Evolutionary conservation across 257 asterid species (phyloP).

Genomic region (Primulina eburnea): DNA sequence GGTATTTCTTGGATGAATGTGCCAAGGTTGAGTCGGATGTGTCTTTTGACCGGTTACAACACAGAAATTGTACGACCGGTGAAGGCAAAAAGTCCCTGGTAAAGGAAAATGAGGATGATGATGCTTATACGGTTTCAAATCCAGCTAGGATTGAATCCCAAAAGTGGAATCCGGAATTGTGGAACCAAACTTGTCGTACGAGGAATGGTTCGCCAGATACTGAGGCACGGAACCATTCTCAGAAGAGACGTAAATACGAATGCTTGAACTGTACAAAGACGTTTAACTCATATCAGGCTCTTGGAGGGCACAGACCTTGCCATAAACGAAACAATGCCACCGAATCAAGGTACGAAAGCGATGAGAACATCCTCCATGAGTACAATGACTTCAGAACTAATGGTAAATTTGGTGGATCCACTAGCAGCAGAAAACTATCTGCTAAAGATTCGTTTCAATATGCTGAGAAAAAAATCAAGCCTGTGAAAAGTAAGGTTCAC

Average conservation of each 20-base stretch:
- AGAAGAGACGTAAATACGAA: conserved; percentile 66
- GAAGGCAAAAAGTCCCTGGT: neutral
- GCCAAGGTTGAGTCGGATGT: conserved; percentile 66
- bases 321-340: conserved; percentile 48
- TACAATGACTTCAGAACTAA: conserved; percentile 30
- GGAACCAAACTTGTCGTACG: conserved; percentile 32
- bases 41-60: conserved; percentile 27
- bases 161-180: conserved; percentile 36
- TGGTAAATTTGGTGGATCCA: conserved; percentile 18
- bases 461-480: conserved; percentile 36
- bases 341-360: conserved; percentile 53
- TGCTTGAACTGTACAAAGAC: conserved; percentile 82
- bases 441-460: conserved; percentile 34
- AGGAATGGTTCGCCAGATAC: conserved; percentile 31
- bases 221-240: conserved; percentile 29
- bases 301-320: conserved; percentile 96
- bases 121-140: conserved; percentile 22
- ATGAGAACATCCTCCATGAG: conserved; percentile 60
- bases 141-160: conserved; percentile 33
- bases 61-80: too few species aligned
- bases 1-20: conserved; percentile 71
- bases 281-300: conserved; percentile 83
- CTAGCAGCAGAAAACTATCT: conserved; percentile 29
- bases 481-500: conserved; percentile 56
- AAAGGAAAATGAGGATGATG: conserved; percentile 32